Evolutionary conservation across 2,329 filamentous ascomycete species (phyloP), one percentile per base, ranked within the genome.

Genomic region (Penicillium glabrum): DNA sequence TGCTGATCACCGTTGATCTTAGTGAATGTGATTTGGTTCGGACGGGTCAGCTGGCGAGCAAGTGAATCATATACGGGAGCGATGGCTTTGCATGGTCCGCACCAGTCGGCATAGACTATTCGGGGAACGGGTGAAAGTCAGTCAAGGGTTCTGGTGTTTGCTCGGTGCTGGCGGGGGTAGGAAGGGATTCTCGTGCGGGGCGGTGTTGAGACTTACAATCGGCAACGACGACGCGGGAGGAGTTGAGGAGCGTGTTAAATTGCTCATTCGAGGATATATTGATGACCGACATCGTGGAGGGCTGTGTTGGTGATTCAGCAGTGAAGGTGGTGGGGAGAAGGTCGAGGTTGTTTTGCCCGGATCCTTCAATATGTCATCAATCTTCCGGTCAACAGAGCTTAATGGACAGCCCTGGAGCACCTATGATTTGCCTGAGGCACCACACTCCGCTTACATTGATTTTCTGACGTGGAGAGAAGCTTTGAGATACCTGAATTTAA

Each of bases 1-100:
- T 95, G 89, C 50, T 82, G 75, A 65, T 96, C 91, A 59, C 86
- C 89, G 80, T 98, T 88, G 78, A 97, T 83, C 79, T 95, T 96
- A 72, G 86, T 86, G 73, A 98, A 97, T 33, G 88, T 90, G 66
- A 96, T 87, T 62, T 83, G 80, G 65, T 87, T 86, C 16, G 88
- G 84, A 51, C 86, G 84, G 19, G 90, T 89, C 46, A 96, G 83
- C 60, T 87, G 82, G 45, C 77, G 72, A 31, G 92, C 87, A 48
- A 97, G 84, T 71, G 87, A 80, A 69, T 95, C 90, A 79, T 91
- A 97, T 61, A 92, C 76, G 19, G 93, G 91, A 6, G 89, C 89
- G 64, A 98, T 92, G 62, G 85, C 82, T 67, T 91, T 89, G 83
- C 92, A 96, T 69, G 91, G 89, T 33, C 80, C 87, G 71, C 90